phyloP scores from a whole-genome alignment of 768 basidiomycete genomes.

The Russula compacta region DNA sequence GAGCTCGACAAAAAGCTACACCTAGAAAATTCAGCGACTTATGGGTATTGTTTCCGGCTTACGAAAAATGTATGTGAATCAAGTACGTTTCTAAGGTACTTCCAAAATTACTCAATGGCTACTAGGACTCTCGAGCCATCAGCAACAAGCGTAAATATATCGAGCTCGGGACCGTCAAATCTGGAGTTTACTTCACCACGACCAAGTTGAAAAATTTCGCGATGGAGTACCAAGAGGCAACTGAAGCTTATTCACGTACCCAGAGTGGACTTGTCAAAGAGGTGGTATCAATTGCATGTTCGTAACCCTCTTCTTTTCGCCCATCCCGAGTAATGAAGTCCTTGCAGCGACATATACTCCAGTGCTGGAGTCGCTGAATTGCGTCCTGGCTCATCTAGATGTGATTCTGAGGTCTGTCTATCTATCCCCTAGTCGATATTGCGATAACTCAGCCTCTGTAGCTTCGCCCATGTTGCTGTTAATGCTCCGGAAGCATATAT shows the following conservation, averaged over 20 bases:
- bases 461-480: conserved; percentile 86
- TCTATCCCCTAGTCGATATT: not conserved
- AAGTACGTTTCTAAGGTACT: not conserved
- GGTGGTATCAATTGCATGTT: conserved; percentile 87
- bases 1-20: conserved; percentile 95
- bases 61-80: conserved; percentile 69
- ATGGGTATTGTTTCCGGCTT: conserved; percentile 88
- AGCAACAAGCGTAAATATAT: conserved; percentile 58
- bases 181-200: conserved; percentile 86
- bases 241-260: conserved; percentile 58
- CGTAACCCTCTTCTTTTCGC: not conserved
- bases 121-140: conserved; percentile 72
- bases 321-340: not conserved
- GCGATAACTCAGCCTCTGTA: conserved; percentile 24
- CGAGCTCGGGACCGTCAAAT: conserved; percentile 78
- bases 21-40: conserved; percentile 79
- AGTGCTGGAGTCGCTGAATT: conserved; percentile 77
- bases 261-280: conserved; percentile 85
- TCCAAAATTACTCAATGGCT: not conserved
- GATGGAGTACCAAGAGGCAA: conserved; percentile 60
- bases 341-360: conserved; percentile 82
- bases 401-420: conserved; percentile 71
- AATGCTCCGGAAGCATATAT: conserved; percentile 84
- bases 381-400: conserved; percentile 81
- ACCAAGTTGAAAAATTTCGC: conserved; percentile 59